Percentiles rank a stretch among this genome's conserved stretches.
phyloP scores from a whole-genome alignment of 192 early-diverging fungal species.

The Backusella liffmaniae region DNA sequence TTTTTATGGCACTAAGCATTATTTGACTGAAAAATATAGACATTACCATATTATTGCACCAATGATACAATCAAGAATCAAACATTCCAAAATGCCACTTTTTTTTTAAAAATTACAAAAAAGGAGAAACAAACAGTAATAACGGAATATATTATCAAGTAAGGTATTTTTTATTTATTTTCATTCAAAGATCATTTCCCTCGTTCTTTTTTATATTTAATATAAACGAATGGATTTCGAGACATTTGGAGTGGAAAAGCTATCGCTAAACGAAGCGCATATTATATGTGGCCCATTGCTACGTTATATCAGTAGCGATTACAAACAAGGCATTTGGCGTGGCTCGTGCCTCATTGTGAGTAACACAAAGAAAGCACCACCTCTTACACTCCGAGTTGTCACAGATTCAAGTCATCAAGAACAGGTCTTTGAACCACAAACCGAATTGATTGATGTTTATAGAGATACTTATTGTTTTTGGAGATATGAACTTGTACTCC shows the following conservation, averaged over 20 bases:
- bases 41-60: background rate
- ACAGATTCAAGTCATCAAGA: conserved; percentile 9
- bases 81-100: background rate
- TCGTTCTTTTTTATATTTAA: conserved; percentile 1
- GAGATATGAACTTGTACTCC: conserved; percentile 56
- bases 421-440: background rate
- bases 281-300: conserved; percentile 43
- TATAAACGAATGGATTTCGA: background rate
- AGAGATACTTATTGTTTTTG: conserved; percentile 57
- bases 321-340: conserved; percentile 37
- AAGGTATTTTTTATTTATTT: background rate
- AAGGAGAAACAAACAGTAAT: background rate
- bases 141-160: background rate
- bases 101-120: too few species aligned
- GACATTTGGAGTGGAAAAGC: background rate
- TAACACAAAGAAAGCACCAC: conserved; percentile 30
- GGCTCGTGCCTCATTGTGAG: conserved; percentile 46
- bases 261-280: background rate
- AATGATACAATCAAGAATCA: background rate
- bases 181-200: background rate
- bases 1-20: background rate
- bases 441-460: conserved; percentile 49
- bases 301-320: conserved; percentile 43
- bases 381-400: background rate
- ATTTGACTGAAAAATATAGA: background rate